Base-by-base conservation (phyloP, 106 monocot species). In the Dioscorea dumetorum region DNA sequence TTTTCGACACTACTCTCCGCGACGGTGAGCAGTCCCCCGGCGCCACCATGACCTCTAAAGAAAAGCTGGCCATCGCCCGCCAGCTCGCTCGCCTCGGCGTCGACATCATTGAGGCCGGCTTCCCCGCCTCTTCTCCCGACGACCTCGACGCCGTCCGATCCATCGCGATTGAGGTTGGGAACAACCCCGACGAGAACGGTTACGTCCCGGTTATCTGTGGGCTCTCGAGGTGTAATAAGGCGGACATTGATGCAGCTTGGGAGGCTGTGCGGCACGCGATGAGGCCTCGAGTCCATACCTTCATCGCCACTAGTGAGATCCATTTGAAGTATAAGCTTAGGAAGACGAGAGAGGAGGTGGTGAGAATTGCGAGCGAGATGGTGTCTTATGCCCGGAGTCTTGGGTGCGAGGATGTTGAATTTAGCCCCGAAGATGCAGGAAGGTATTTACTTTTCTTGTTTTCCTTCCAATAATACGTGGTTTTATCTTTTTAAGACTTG, bases 1-100 rank as follows among this genome's bases (percentile, higher is more conserved):
- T 97, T 59, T 88, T 92, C 81, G 97, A 99, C 68, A 93, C 92
- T 68, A 99, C 97, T 33, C 85, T 99, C 73, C 86, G 97, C 56
- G 97, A 99, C 75, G 93, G 92, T 61, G 97, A 99, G 91, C 97
- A 99, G 76, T 90, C 97, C 19, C 97, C 97, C 8, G 97, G 97
- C 49, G 97, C 97, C 74, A 85, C 92, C 63, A 99, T 99, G 97
- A 99, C 90, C 58, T 80, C 78, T 77, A 49, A 34, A 20, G 86
- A 99, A 81, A 99, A 93, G 87, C 82, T 99, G 52, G 77, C 85
- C 51, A 68, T 93, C 54, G 97, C 97, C 11, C 79, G 82, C 67
- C 84, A 81, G 61, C 87, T 99, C 58, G 60, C 87, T 49, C 68
- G 64, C 57, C 90, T 99, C 12, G 85, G 97, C 23, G 97, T 99